Evolutionary conservation across 805 yeast species (phyloP), one percentile per base, ranked within the genome.

Genomic region (Wickerhamiella sergipiensis): DNA sequence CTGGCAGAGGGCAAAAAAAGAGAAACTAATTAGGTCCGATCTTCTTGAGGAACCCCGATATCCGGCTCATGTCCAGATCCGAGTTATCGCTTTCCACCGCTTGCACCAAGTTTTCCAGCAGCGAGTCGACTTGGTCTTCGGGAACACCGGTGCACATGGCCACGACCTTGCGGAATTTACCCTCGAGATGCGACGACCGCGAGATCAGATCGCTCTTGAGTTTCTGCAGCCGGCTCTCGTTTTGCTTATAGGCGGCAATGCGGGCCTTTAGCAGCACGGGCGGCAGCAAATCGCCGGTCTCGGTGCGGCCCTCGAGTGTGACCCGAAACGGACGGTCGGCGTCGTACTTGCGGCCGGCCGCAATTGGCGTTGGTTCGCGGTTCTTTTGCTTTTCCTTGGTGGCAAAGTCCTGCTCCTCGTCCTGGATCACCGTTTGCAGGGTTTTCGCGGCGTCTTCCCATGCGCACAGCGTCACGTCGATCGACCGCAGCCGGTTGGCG

Each of bases 71-170:
- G 60, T 78, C 83, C 38, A 79, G 77, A 53, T 78, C 82, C 54
- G 77, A 83, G 1, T 85, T 83, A 62, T 83, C 89, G 54, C 90
- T 83, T 55, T 89, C 95, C 6, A 90, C 96, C 18, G 96, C 95
- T 61, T 82, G 84, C 31, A 92, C 78, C 48, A 90, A 72, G 4
- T 90, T 95, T 56, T 85, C 92, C 47, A 90, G 72, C 59, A 92
- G 74, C 50, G 74, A 77, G 63, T 86, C 95, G 31, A 92, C 94
- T 55, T 80, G 82, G 49, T 76, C 77, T 50, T 83, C 85, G 46
- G 80, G 88, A 24, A 87, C 90, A 23, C 92, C 92, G 2, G 95
- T 84, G 70, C 97, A 89, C 48, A 87, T 71, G 24, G 95, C 80
- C 38, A 90, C 88, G 17, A 90, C 95, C 59, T 85, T 76, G 59